Evolutionary conservation across 768 basidiomycete species (phyloP), one percentile per base, ranked within the genome.

Genomic region (Vishniacozyma victoriae): DNA sequence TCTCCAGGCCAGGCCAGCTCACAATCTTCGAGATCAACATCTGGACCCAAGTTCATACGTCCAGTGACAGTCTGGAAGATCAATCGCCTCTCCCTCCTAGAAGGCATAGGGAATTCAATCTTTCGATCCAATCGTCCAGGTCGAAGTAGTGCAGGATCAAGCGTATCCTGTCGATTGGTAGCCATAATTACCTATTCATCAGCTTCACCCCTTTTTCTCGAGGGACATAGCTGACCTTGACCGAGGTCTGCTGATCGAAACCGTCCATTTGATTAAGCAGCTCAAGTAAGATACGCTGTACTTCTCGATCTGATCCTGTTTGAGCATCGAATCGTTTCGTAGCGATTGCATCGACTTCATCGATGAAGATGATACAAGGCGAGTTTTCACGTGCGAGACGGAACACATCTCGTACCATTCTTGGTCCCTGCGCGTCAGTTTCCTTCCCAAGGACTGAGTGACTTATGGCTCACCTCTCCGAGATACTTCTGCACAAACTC

Each of bases 401-500:
- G 79, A 99, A 99, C 45, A 99, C 95, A 69, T 99, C 95, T 66
- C 95, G 85, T 56, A 99, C 95, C 95, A 99, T 99, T 56, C 95
- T 87, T 35, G 95, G 95, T 26, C 95, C 95, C 77, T 71, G 27
- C 20, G 35, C 16, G 29, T 47, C 35, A 46, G 11, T 31, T 25
- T 16, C 29, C 29, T 33, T 9, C 9, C 29, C 29, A 9, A 13
- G 44, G 27, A 13, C 23, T 7, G 12, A n/a, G 23, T 31, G 12
- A 2, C 22, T 27, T 22, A 40, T 11, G 4, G 49, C 67, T 50
- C 39, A 72, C 71, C 46, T 99, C 95, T 62, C 95, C 95, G 4
- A 99, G 81, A 67, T 99, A 99, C 72, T 99, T 99, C 76, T 99
- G 95, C 7, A 99, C 95, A 68, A 99, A 99, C 74, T 99, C 95